Evolutionary conservation across 257 asterid genomes (phyloP), one percentile per base, ranked within the genome.

Genomic region (Rauvolfia tetraphylla): DNA sequence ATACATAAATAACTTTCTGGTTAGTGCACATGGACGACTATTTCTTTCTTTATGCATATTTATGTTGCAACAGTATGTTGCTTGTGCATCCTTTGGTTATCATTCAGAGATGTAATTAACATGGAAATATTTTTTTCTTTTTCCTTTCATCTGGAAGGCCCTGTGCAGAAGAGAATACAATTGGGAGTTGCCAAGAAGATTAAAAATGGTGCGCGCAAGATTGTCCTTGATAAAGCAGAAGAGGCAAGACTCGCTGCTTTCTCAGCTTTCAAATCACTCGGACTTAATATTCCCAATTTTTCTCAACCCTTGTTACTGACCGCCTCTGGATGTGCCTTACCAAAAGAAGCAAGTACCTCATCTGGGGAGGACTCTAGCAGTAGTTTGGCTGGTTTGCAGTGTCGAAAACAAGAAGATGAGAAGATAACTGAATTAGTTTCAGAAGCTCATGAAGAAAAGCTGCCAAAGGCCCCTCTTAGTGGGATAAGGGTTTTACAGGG

Each of bases 141-240:
- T 11, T 46, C 44, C 75, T 39, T 78, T 82, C 65, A 74, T 68
- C 68, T 78, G 74, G 75, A 80, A 93, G 93, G 90, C 78, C 31
- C 87, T 31, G 91, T 89, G 54, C 96, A 89, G 79, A 83, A 85
- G 86, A 88, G 88, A 83, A n/a, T 92, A 49, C 98, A 92, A 76
- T 46, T 86, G 77, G 99, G 98, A 77, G 91, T 90, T 83, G 90
- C 92, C 81, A 95, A 90, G 89, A 95, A 92, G 92, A 95, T 95
- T 34, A 95, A 92, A 85, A 91, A 90, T 76, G 98, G 96, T 59
- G 99, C 99, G 9, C 91, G 99, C 62, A 95, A 82, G 86, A 91
- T 90, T 85, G 97, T 95, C 79, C 89, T 95, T 42, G 99, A 92
- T 53, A 95, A 92, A 87, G 99, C 99, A 82, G 99, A 95, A 87